Percentiles rank a stretch among this genome's conserved stretches.
These are phyloP conservation scores for Colletotrichum orchidophilum DNA, from an alignment of 2,329 filamentous ascomycete genomes.

Conservation along the genomic window DNA sequence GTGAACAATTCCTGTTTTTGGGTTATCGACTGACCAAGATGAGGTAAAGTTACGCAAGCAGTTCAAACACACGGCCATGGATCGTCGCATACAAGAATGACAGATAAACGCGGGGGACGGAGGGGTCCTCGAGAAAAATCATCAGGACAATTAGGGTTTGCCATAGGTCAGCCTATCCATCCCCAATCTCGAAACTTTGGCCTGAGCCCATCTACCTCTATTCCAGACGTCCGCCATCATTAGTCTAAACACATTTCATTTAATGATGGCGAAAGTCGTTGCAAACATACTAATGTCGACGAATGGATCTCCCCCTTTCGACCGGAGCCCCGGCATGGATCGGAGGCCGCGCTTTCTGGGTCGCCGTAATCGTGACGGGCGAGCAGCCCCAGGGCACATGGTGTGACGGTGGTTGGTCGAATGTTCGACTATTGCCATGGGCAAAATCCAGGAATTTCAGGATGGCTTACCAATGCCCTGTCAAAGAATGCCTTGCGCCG, in stretches of 20 bases:
- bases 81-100: constrained; percentile 13
- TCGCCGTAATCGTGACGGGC: not conserved
- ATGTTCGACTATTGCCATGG: not conserved
- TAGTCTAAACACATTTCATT: not conserved
- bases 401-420: not conserved
- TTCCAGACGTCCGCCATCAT: not conserved
- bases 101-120: not conserved
- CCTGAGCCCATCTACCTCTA: not conserved
- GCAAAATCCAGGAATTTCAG: not conserved
- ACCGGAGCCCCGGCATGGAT: constrained; percentile 5
- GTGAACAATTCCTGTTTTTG: not conserved
- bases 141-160: not conserved
- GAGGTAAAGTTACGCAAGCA: not conserved
- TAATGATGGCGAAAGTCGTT: not conserved
- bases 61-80: not conserved
- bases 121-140: not conserved
- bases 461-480: not conserved
- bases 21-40: not conserved
- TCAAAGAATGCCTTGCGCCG: not conserved
- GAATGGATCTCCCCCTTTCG: not conserved
- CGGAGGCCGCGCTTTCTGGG: not conserved
- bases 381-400: not conserved
- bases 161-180: not conserved
- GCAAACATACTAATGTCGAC: not conserved
- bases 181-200: not conserved